These are phyloP conservation scores for Apodospora peruviana DNA, from an alignment of 495 filamentous ascomycete species.

Conservation along the genomic window DNA sequence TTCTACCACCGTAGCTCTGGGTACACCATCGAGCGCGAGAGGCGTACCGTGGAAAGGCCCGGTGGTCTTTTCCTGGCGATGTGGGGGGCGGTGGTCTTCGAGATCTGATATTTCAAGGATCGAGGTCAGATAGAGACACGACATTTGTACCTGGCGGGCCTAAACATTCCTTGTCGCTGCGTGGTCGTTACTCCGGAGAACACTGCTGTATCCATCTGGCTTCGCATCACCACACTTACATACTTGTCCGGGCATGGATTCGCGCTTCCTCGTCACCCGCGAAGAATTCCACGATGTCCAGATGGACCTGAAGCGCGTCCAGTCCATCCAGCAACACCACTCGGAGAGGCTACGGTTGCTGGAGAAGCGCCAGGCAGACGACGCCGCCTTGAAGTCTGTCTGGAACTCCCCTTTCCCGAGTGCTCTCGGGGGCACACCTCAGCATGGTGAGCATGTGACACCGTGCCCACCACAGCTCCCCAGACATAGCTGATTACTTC, in stretches of 20 bases:
- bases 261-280: conserved; percentile 43
- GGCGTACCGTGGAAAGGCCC: conserved; percentile 21
- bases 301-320: conserved; percentile 79
- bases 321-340: conserved; percentile 71
- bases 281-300: conserved; percentile 84
- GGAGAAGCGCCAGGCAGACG: conserved; percentile 75
- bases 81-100: conserved; percentile 33
- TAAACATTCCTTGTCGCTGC: not conserved
- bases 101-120: conserved; percentile 25
- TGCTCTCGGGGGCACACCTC: conserved; percentile 67
- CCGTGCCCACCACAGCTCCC: not conserved
- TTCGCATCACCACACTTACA: not conserved
- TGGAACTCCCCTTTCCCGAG: conserved; percentile 87
- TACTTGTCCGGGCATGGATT: conserved; percentile 44
- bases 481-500: conserved; percentile 17
- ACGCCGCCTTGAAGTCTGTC: conserved; percentile 75
- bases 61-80: conserved; percentile 28
- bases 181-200: not conserved
- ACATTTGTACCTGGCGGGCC: not conserved
- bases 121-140: conserved; percentile 19
- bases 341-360: conserved; percentile 71
- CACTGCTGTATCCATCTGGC: not conserved
- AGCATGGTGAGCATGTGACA: conserved; percentile 59
- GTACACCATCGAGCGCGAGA: conserved; percentile 3
- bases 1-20: not conserved